Conservation (phyloP, 2,329 filamentous ascomycete species). For the Colletotrichum viniferum region DNA sequence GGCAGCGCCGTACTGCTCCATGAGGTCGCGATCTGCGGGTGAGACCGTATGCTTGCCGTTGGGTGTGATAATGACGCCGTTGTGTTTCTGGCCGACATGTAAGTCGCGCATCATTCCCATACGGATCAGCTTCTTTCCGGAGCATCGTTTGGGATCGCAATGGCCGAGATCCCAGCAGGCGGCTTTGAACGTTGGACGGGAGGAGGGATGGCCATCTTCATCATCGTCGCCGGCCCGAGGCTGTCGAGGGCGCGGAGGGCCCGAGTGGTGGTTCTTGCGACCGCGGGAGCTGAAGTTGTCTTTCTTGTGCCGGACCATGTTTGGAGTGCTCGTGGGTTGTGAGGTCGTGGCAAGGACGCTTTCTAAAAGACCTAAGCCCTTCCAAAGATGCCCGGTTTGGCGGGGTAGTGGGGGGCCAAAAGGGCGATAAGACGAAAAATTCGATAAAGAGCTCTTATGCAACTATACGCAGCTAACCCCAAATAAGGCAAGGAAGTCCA, state of each 20-base stretch:
- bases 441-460: slow-evolving; percentile 7
- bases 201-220: slow-evolving; percentile 21
- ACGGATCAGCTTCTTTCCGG: slow-evolving; percentile 91
- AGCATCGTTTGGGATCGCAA: slow-evolving; percentile 96
- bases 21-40: slow-evolving; percentile 78
- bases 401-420: slow-evolving; percentile 4
- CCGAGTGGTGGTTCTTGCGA: slow-evolving; percentile 67
- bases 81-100: slow-evolving; percentile 87
- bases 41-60: slow-evolving; percentile 89
- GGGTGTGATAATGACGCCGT: slow-evolving; percentile 91
- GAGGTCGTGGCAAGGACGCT: not conserved
- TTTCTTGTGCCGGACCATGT: slow-evolving; percentile 96
- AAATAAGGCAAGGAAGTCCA: not conserved
- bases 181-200: slow-evolving; percentile 75
- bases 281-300: slow-evolving; percentile 75
- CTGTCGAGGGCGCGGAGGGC: slow-evolving; percentile 60
- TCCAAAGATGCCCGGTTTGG: not conserved
- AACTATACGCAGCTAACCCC: not conserved
- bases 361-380: not conserved
- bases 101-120: slow-evolving; percentile 93
- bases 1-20: slow-evolving; percentile 89
- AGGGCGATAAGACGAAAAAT: not conserved
- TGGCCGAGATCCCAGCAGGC: slow-evolving; percentile 98
- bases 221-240: slow-evolving; percentile 42
- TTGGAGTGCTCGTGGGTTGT: not conserved